Evolutionary conservation across 2,329 filamentous ascomycete genomes (phyloP), one percentile per base, ranked within the genome.

Genomic region (Penicillium sumatraense): DNA sequence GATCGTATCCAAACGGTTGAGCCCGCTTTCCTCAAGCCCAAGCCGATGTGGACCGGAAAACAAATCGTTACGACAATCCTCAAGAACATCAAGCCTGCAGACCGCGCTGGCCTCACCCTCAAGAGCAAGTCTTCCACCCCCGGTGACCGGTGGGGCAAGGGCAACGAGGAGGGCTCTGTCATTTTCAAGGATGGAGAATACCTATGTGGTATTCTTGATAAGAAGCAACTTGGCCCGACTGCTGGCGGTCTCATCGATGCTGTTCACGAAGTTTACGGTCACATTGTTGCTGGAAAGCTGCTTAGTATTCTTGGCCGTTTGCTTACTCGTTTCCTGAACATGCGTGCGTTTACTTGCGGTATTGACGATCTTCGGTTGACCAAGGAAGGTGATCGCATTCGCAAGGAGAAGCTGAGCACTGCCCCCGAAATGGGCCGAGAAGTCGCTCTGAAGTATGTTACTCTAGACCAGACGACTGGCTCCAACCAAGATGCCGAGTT

Each of bases 351-450:
- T 73, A 95, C 91, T 61, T 99, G 95, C 73, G 96, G 96, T 71
- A 96, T 99, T 75, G 93, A 99, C 68, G 96, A 99, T 80, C 81
- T 99, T 55, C 86, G 89, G 54, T 84, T 99, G 49, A 98, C 93
- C 0, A 80, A 84, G 1, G 80, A 89, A 59, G 93, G 95, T 50
- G 92, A 99, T 70, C 78, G 79, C 52, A 80, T 82, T 50, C 87
- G 95, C 38, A 84, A 83, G 62, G 79, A 89, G 61, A 86, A 87
- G 59, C 79, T 99, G 11, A 77, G 82, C 59, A 83, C 83, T 47
- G 90, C 91, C 1, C 78, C 86, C 35, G 77, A 74, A 2, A 83
- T 93, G 53, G 95, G 95, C 56, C 82, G 92, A 6, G 80, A 91
- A 53, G 89, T 96, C 50, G 92, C 93, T 2, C 82, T 91, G 16